Conservation (phyloP, 2,329 filamentous ascomycete genomes). For the Canariomyces notabilis region DNA sequence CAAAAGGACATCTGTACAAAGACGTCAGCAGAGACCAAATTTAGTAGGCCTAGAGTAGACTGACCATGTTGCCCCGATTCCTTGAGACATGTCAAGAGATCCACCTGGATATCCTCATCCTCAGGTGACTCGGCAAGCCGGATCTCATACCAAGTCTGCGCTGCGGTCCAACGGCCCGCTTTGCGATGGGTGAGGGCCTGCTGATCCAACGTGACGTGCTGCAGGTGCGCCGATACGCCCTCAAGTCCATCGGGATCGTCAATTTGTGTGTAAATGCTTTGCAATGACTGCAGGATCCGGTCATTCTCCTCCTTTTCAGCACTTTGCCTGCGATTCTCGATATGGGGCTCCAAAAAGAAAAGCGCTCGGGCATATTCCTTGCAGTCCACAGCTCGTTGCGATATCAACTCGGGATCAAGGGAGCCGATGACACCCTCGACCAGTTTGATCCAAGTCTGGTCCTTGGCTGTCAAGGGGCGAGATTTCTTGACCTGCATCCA, state of each 20-base stretch:
- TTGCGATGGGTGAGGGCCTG: constrained; percentile 91
- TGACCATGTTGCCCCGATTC: constrained; percentile 92
- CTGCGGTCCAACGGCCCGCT: constrained; percentile 86
- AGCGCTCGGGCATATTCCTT: constrained; percentile 87
- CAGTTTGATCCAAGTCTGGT: constrained; percentile 45
- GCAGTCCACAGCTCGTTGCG: constrained; percentile 84
- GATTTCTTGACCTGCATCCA: constrained; percentile 77
- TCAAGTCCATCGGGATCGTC: constrained; percentile 97
- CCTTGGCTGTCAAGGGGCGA: constrained; percentile 31
- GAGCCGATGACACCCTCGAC: constrained; percentile 49
- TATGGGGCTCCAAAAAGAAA: constrained; percentile 88
- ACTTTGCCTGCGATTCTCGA: constrained; percentile 49
- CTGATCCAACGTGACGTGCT: constrained; percentile 84
- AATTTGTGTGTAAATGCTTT: constrained; percentile 94
- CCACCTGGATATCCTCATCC: constrained; percentile 71
- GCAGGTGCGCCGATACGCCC: constrained; percentile 83
- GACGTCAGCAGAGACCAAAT: background rate
- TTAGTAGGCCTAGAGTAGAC: constrained; percentile 21
- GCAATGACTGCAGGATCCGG: constrained; percentile 69
- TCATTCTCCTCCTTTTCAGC: constrained; percentile 51
- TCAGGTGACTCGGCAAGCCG: constrained; percentile 74
- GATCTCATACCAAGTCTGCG: constrained; percentile 96
- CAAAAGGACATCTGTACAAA: constrained; percentile 65
- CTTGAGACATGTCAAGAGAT: constrained; percentile 81
- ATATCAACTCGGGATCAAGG: constrained; percentile 70